A percentile compares a stretch with the other conserved stretches of the same genome.
These are phyloP conservation scores for Anisodus tanguticus DNA, from an alignment of 257 asterid genomes.

Conservation along the genomic window DNA sequence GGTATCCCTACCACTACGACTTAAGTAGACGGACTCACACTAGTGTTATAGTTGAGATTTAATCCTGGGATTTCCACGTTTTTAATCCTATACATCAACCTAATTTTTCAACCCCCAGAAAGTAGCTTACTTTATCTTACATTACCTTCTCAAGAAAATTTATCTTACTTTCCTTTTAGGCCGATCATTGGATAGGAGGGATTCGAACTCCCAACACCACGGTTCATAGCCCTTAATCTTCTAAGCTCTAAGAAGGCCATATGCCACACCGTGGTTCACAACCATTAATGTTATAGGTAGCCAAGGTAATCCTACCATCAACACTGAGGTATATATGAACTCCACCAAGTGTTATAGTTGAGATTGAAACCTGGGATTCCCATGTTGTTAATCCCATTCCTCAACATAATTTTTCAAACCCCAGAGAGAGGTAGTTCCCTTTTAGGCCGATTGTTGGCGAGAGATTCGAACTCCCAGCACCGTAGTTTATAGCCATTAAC, in stretches of 20 bases:
- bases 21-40: not conserved
- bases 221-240: not conserved
- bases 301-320: not conserved
- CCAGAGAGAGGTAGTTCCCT: not conserved
- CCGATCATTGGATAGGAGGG: not conserved
- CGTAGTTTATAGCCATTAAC: not conserved
- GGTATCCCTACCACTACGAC: not conserved
- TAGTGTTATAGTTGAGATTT: not conserved
- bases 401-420: not conserved
- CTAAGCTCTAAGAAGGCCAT: conserved; percentile 2
- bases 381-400: not conserved
- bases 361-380: not conserved
- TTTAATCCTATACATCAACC: not conserved
- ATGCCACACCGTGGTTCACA: not conserved
- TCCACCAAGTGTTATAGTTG: not conserved
- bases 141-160: no score
- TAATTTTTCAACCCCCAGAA: not conserved
- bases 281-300: not conserved
- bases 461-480: not conserved
- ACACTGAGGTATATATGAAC: not conserved
- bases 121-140: no score
- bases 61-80: not conserved
- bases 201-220: not conserved
- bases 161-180: not conserved
- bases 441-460: not conserved